Base-by-base conservation (phyloP, 306 rosid species). In the Fragaria vesca region DNA sequence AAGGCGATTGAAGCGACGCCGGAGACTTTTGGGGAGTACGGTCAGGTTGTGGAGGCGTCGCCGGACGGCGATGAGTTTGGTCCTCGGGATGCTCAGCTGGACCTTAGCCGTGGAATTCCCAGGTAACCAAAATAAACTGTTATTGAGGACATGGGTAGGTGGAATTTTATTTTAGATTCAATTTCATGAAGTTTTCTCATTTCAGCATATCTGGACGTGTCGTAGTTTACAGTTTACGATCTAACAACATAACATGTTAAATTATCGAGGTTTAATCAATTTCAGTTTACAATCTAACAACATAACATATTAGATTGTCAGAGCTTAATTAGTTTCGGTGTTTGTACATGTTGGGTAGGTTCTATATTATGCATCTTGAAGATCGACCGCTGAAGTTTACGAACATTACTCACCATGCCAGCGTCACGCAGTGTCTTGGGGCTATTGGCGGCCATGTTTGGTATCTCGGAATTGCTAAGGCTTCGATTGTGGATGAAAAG, bases 341-440 rank as follows among this genome's bases (percentile, higher is more conserved):
- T 50, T 50, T 16, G 2, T 57, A 24, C 20, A 16, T 66, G 18
- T 28, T 32, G 4, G 5, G 42, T 38, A 38, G 97, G 89, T 84
- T 95, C 24, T 90, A 92, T 84, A 86, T 92, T 8, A 91, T 95
- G 97, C 93, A 80, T 72, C 75, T 89, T 72, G 83, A 92, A 69
- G 40, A 81, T 40, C 81, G 89, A 8, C 89, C 92, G 0, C 87
- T 89, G 0, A 38, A 78, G 82, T 88, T 95, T 70, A 85, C 91
- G 1, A 63, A 1, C 2, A 92, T 95, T 32, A 87, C 98, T 34
- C 97, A 95, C 85, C 98, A 95, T 61, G 93, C 96, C 4, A 85
- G 80, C 3, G 98, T 92, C 80, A 95, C 97, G 55, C 97, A 95
- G 73, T 95, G 97, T 85, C 95, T 95, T 10, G 97, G 97, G 8